Percentiles rank a stretch among this genome's conserved stretches.
These are phyloP conservation scores for Fusarium liriodendri DNA, from an alignment of 2,329 filamentous ascomycete genomes.

Conservation along the genomic window DNA sequence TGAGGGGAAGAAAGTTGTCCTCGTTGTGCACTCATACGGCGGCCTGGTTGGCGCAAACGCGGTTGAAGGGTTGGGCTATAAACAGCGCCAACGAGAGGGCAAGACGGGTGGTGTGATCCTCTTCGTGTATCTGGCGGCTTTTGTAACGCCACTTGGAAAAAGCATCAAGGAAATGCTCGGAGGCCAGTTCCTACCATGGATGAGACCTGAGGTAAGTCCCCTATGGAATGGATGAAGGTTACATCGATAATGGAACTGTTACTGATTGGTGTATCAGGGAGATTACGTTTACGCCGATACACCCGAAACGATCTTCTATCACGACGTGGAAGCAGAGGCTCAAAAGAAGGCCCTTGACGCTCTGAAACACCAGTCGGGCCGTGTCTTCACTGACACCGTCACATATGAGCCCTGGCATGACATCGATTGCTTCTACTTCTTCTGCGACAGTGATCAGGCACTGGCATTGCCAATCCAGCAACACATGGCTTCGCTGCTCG, in stretches of 20 bases:
- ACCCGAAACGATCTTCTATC: slow-evolving; percentile 38
- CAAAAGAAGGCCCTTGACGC: slow-evolving; percentile 18
- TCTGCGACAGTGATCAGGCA: slow-evolving; percentile 39
- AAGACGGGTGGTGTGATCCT: slow-evolving; percentile 52
- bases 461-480: slow-evolving; percentile 33
- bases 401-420: slow-evolving; percentile 45
- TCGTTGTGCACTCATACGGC: slow-evolving; percentile 58
- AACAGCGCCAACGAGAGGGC: slow-evolving; percentile 45
- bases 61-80: slow-evolving; percentile 49
- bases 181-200: slow-evolving; percentile 43
- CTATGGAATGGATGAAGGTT: not conserved
- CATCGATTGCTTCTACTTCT: slow-evolving; percentile 43
- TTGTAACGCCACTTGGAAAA: slow-evolving; percentile 45
- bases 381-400: slow-evolving; percentile 34
- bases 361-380: slow-evolving; percentile 26
- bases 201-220: slow-evolving; percentile 38
- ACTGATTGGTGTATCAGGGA: slow-evolving; percentile 2
- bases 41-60: slow-evolving; percentile 54
- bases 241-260: not conserved
- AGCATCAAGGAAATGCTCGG: slow-evolving; percentile 43
- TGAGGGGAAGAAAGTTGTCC: slow-evolving; percentile 53
- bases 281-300: slow-evolving; percentile 25
- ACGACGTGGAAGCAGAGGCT: slow-evolving; percentile 32
- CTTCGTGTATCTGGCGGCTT: slow-evolving; percentile 50
- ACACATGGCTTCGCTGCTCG: slow-evolving; percentile 30